phyloP scores from a whole-genome alignment of 164 flowering plant species.

The Stephania japonica region DNA sequence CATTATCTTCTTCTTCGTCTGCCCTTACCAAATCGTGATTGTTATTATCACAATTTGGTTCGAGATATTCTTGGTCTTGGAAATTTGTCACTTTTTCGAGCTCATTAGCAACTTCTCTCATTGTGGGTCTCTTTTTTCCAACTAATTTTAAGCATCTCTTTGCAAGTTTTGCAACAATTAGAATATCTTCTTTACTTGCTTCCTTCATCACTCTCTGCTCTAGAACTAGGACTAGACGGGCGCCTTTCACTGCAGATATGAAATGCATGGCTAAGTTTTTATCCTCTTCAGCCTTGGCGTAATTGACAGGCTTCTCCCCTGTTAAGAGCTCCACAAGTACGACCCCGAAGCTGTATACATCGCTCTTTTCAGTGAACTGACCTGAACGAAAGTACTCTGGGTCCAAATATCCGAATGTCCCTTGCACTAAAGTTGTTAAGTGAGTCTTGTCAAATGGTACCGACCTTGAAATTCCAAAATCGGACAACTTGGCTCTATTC shows the following conservation, averaged over 20 bases:
- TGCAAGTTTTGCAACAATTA: background rate
- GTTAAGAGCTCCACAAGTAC: background rate
- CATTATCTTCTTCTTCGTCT: background rate
- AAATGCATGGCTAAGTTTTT: background rate
- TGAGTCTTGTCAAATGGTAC: background rate
- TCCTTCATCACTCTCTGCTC: background rate
- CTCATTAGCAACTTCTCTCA: background rate
- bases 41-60: background rate
- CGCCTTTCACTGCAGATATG: background rate
- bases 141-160: slow-evolving; percentile 1
- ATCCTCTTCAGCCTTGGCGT: background rate
- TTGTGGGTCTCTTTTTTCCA: background rate
- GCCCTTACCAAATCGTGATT: background rate
- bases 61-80: background rate
- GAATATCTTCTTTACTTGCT: background rate
- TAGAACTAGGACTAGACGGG: background rate
- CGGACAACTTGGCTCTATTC: background rate
- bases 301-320: background rate
- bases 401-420: background rate
- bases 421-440: background rate
- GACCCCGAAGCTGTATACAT: background rate
- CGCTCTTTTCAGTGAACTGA: background rate
- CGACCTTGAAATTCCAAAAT: background rate
- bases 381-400: background rate
- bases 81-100: background rate